Evolutionary conservation across 1,139 yeast genomes (phyloP).

Genomic region (Magnusiomyces paraingens): DNA sequence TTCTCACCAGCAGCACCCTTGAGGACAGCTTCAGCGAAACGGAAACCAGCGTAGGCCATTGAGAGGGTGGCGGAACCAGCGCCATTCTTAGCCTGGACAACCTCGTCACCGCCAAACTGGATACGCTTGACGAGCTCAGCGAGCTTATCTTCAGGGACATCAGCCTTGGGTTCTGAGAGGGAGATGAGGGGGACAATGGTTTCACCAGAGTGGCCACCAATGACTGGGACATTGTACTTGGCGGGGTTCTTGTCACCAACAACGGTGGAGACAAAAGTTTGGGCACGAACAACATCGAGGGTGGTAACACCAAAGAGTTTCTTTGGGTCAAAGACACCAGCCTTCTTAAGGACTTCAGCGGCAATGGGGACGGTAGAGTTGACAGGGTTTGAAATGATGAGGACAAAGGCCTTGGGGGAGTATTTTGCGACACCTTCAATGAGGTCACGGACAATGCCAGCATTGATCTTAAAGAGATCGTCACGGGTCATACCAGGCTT

Average conservation of each 20-base stretch:
- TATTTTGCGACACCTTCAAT: slow-evolving; percentile 70
- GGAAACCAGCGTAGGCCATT: slow-evolving; percentile 94
- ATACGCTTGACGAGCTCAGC: slow-evolving; percentile 77
- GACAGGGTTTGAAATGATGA: slow-evolving; percentile 89
- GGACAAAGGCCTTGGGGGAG: slow-evolving; percentile 69
- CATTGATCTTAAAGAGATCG: slow-evolving; percentile 88
- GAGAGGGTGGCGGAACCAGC: slow-evolving; percentile 92
- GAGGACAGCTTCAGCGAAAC: slow-evolving; percentile 81
- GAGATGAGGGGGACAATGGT: slow-evolving; percentile 88
- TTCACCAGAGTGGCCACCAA: slow-evolving; percentile 96
- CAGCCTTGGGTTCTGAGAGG: slow-evolving; percentile 45
- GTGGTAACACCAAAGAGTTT: slow-evolving; percentile 90
- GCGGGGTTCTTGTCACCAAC: slow-evolving; percentile 45
- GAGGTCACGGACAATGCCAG: slow-evolving; percentile 78
- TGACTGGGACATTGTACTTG: slow-evolving; percentile 66
- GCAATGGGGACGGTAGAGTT: slow-evolving; percentile 94
- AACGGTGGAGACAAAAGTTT: slow-evolving; percentile 65
- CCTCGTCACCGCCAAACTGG: slow-evolving; percentile 97
- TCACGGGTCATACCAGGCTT: slow-evolving; percentile 99
- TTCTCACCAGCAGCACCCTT: slow-evolving; percentile 52
- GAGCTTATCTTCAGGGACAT: slow-evolving; percentile 44
- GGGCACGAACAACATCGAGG: slow-evolving; percentile 82
- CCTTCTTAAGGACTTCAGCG: slow-evolving; percentile 72
- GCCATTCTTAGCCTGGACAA: slow-evolving; percentile 92
- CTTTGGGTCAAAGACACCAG: slow-evolving; percentile 70